Evolutionary conservation across 768 basidiomycete species (phyloP).

Genomic region (Hemileccinum rubropunctum): DNA sequence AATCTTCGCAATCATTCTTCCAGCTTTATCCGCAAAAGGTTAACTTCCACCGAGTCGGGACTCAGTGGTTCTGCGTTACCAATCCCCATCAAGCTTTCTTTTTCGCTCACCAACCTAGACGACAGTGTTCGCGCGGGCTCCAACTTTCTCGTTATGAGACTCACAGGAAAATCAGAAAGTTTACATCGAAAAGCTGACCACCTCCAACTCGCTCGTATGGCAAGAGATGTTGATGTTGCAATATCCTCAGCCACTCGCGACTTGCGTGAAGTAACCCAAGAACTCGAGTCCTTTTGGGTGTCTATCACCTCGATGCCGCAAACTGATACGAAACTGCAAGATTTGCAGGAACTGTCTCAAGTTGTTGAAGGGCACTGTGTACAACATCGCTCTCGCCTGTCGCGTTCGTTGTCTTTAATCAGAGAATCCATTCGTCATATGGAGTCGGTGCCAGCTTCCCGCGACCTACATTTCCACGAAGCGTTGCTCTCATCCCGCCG

Average conservation of each 20-base stretch:
- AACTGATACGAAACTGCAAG: slow-evolving; percentile 28
- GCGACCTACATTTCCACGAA: slow-evolving; percentile 46
- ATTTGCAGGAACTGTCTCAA: slow-evolving; percentile 37
- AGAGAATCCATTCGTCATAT: slow-evolving; percentile 55
- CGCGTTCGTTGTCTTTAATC: slow-evolving; percentile 50
- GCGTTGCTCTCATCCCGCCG: slow-evolving; percentile 47
- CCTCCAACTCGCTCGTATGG: slow-evolving; percentile 51
- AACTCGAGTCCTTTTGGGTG: slow-evolving; percentile 39
- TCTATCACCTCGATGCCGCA: slow-evolving; percentile 31
- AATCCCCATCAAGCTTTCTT: slow-evolving; percentile 41
- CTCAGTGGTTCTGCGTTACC: slow-evolving; percentile 34
- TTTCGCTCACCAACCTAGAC: slow-evolving; percentile 61
- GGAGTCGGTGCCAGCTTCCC: slow-evolving; percentile 43
- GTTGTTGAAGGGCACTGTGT: slow-evolving; percentile 36
- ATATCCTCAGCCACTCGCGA: slow-evolving; percentile 37
- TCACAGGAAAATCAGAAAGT: slow-evolving; percentile 51
- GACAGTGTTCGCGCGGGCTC: slow-evolving; percentile 63
- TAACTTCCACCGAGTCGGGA: slow-evolving; percentile 35
- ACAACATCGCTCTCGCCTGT: slow-evolving; percentile 36
- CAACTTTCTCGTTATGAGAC: slow-evolving; percentile 64
- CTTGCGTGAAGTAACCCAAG: slow-evolving; percentile 38
- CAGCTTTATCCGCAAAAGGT: slow-evolving; percentile 32
- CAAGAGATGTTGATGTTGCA: slow-evolving; percentile 49
- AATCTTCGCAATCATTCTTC: slow-evolving; percentile 13
- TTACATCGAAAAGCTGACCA: slow-evolving; percentile 48